phyloP scores from a whole-genome alignment of 148 eudicot species.

The Silene uniflora region DNA sequence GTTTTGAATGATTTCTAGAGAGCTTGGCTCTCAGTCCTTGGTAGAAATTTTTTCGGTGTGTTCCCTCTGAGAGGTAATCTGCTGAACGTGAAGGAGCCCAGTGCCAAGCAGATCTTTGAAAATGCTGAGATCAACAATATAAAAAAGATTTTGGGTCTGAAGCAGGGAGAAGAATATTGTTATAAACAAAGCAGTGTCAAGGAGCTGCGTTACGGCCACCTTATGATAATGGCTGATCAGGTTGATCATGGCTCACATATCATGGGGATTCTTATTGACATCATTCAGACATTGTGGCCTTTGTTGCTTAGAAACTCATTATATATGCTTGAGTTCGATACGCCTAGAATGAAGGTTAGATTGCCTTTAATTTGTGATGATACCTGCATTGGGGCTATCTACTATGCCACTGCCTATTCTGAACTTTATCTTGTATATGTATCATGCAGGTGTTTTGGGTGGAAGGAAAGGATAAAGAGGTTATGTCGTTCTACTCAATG shows the following conservation, averaged over 20 bases:
- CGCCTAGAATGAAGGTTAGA: conserved; percentile 86
- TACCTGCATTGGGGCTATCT: neutral
- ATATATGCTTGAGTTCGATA: conserved; percentile 75
- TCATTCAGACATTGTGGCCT: conserved; percentile 97
- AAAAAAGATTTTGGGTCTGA: conserved; percentile 83
- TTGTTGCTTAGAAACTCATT: conserved; percentile 74
- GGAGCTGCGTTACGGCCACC: conserved; percentile 80
- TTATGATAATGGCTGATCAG: conserved; percentile 99
- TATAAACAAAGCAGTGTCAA: conserved; percentile 42
- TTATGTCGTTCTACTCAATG: conserved; percentile 65
- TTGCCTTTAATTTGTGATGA: neutral
- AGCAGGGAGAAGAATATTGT: conserved; percentile 72
- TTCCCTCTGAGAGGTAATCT: conserved; percentile 92
- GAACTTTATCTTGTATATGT: conserved; percentile 9
- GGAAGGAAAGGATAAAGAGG: conserved; percentile 27
- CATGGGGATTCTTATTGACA: conserved; percentile 85
- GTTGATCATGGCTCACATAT: conserved; percentile 99
- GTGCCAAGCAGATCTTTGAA: conserved; percentile 62
- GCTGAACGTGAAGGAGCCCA: conserved; percentile 98
- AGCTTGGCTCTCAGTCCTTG: conserved; percentile 73
- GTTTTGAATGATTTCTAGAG: conserved; percentile 35
- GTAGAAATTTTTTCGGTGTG: conserved; percentile 66
- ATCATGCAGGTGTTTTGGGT: conserved; percentile 55
- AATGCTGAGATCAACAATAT: conserved; percentile 73
- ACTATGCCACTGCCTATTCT: neutral